Base-by-base conservation (phyloP, 345 rosid species). In the Populus ilicifolia region DNA sequence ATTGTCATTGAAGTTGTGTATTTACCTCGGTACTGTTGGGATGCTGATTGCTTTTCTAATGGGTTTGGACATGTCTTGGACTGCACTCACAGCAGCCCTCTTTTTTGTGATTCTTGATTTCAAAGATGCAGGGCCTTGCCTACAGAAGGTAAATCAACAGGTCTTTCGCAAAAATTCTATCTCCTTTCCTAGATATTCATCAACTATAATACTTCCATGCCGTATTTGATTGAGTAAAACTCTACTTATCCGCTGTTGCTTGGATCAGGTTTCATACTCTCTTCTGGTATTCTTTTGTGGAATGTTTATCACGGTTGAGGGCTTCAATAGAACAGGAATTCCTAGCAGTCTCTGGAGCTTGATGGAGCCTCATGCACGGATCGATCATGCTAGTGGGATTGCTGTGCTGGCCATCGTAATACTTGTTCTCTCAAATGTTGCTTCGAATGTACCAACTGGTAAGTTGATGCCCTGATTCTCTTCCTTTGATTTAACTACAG, bases 401-500 rank as follows among this genome's bases (percentile, higher is more conserved):
- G 88, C 85, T 18, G 81, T 94, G 71, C 91, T 92, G 2, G 89
- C 94, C 1, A 9, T 85, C 36, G 92, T 92, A 79, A 87, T 94
- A 75, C 87, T 94, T 39, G 63, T 84, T 18, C 84, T 92, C 71
- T 91, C 97, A n/a, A 94, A 91, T 76, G 78, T 94, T 77, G 92
- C 93, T 48, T 94, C 98, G 5, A 94, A 92, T 75, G 97, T 94
- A 33, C 98, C 97, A 65, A 92, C 97, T 0, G 96, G 98, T 91
- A 86, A 44, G 71, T 62, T 63, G 46, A 10, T 56, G 25, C 43
- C 52, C 13, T 52, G 8, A 6, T 3, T 13, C 23, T 8, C 25
- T 3, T 71, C 10, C 10, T 9, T 39, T 39, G 36, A 39, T 39
- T 39, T 6, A 1, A 39, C 43, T 9, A 39, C 8, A 39, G 43